Base-by-base conservation (phyloP, 306 rosid genomes). In the Corylus americana region DNA sequence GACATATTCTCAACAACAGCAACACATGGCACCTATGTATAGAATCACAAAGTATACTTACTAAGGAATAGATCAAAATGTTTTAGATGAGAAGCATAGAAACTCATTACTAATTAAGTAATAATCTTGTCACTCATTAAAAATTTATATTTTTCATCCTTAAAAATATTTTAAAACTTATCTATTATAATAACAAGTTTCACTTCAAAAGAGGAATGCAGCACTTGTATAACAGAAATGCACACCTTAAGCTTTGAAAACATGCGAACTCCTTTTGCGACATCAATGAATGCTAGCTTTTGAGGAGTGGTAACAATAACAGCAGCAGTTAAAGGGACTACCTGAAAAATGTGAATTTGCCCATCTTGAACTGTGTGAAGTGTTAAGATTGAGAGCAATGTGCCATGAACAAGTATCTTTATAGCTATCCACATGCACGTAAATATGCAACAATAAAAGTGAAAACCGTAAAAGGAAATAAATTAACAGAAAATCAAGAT, bases 241-340 rank as follows among this genome's bases (percentile, higher is more conserved):
- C 82, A 77, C 77, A 93, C 99, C 98, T 95, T 95, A 62, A 95
- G 94, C 86, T 93, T 95, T 64, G 99, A 95, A 91, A 95, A 95
- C 99, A 95, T 95, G 76, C 96, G 97, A 80, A 91, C 99, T 84
- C 99, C 99, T 89, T 95, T 95, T 2, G 99, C 99, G 49, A 95
- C 99, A 72, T 95, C 99, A 67, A 95, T 95, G 85, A 95, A 95
- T 0, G 98, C 93, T 75, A 95, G 89, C 90, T 95, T 95, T 88
- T 95, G 98, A 74, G 98, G 98, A 55, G 99, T 95, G 70, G 98
- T 95, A 78, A 95, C 98, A 73, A 95, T 95, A 81, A 95, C 96
- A 71, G 99, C 99, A 35, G 99, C 97, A 45, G 96, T 89, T 86
- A 95, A 88, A 61, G 99, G 98, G 78, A 87, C 98, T 57, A 95